These are phyloP conservation scores for Tulasnella sp. DNA, from an alignment of 768 basidiomycete genomes.

Conservation along the genomic window DNA sequence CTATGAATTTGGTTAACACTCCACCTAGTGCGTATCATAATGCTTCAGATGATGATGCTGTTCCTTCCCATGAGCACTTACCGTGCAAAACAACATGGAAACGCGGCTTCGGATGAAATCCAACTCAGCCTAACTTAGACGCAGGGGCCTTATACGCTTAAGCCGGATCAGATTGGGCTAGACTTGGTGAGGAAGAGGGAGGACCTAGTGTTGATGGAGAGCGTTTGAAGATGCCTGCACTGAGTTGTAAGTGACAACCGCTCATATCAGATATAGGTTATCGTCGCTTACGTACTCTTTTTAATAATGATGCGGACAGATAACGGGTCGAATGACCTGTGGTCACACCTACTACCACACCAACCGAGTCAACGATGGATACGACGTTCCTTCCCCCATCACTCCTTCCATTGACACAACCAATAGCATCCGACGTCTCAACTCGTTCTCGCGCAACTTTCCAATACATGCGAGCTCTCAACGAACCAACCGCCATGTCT, in stretches of 20 bases:
- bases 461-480: not conserved
- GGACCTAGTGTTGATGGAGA: conserved; percentile 10
- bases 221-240: conserved; percentile 17
- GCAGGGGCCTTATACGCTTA: conserved; percentile 12
- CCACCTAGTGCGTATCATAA: conserved; percentile 8
- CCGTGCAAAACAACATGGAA: conserved; percentile 1
- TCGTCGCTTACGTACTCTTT: not conserved
- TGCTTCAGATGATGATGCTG: conserved; percentile 9
- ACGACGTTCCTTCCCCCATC: not conserved
- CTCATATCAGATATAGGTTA: not conserved
- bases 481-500: conserved; percentile 7
- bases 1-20: not conserved
- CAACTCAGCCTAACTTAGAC: conserved; percentile 18
- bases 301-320: conserved; percentile 7
- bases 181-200: conserved; percentile 1
- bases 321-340: conserved; percentile 5
- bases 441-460: conserved; percentile 7
- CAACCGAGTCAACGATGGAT: not conserved
- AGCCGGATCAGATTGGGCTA: conserved; percentile 12
- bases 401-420: not conserved
- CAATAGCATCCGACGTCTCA: not conserved
- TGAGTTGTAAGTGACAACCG: conserved; percentile 14
- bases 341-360: not conserved
- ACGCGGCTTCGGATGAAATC: conserved; percentile 8
- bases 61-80: not conserved